These are phyloP conservation scores for Microbotryum lychnidis-dioicae DNA, from an alignment of 1,284 basidiomycete genomes.

Conservation along the genomic window DNA sequence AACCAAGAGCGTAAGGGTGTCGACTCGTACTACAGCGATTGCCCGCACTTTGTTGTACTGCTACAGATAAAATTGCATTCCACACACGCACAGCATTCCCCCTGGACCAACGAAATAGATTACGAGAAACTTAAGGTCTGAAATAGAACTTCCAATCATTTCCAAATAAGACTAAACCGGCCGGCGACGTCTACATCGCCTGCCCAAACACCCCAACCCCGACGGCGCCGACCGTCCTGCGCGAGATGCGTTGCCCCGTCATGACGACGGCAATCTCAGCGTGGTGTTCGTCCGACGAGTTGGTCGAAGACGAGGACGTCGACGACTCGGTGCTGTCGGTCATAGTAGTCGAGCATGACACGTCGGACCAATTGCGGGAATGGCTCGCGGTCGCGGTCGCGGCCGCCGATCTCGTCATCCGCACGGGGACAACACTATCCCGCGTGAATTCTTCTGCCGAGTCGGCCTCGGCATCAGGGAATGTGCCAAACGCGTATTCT, in stretches of 20 bases:
- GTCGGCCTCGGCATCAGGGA: background rate
- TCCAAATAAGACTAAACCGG: no score
- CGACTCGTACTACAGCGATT: no score
- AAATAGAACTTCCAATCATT: no score
- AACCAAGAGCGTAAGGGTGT: no score
- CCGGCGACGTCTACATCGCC: constrained; percentile 11
- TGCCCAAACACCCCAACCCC: constrained; percentile 23
- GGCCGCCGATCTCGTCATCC: background rate
- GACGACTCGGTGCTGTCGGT: constrained; percentile 3
- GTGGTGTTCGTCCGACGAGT: constrained; percentile 6
- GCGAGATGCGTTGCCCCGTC: constrained; percentile 26
- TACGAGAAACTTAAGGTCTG: no score
- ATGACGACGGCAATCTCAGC: constrained; percentile 22
- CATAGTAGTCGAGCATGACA: background rate
- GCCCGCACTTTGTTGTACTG: no score
- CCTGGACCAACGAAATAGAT: no score
- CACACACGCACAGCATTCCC: no score
- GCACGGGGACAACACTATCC: background rate
- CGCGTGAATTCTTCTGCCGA: background rate
- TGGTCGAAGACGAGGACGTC: constrained; percentile 4
- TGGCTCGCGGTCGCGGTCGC: background rate
- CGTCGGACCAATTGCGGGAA: background rate
- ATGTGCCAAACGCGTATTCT: background rate
- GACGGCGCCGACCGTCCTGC: constrained; percentile 16
- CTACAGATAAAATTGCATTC: no score